These are phyloP conservation scores for Leishmania lainsoni DNA, from an alignment of 208 protist species.

Conservation along the genomic window DNA sequence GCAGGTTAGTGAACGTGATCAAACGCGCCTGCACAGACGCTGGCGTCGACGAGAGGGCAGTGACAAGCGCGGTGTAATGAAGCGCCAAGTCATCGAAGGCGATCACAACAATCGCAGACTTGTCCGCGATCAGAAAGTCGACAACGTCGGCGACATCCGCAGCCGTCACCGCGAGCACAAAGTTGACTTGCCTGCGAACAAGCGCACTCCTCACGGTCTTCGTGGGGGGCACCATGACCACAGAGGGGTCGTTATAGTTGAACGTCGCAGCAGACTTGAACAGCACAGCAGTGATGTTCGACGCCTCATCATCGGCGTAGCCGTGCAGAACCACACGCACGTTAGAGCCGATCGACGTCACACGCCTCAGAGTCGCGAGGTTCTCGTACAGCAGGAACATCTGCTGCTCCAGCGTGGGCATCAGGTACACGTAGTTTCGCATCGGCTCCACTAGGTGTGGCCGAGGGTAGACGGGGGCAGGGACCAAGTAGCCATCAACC, in stretches of 20 bases:
- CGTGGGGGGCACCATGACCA: not conserved
- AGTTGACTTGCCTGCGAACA: not conserved
- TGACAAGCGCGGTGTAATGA: slow-evolving; percentile 29
- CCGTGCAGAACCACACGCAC: slow-evolving; percentile 12
- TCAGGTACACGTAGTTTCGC: slow-evolving; percentile 11
- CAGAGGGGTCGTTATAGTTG: not conserved
- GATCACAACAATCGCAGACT: slow-evolving; percentile 27
- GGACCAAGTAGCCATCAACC: not conserved
- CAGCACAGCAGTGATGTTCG: slow-evolving; percentile 2
- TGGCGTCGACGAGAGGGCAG: slow-evolving; percentile 11
- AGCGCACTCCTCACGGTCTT: not conserved
- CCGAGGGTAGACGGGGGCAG: not conserved
- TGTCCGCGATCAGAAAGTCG: slow-evolving; percentile 19
- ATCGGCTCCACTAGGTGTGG: not conserved
- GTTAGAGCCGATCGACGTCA: not conserved
- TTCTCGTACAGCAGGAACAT: slow-evolving; percentile 39
- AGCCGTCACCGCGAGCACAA: slow-evolving; percentile 15
- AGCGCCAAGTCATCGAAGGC: slow-evolving; percentile 38
- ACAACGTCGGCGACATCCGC: too few species aligned
- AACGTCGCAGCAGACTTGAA: slow-evolving; percentile 13
- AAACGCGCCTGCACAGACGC: slow-evolving; percentile 31
- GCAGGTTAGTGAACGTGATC: slow-evolving; percentile 45
- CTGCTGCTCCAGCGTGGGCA: slow-evolving; percentile 58
- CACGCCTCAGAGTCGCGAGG: not conserved
- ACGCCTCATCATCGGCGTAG: not conserved